phyloP scores from a whole-genome alignment of 208 protist species.

The Acanthamoeba divionensis region DNA sequence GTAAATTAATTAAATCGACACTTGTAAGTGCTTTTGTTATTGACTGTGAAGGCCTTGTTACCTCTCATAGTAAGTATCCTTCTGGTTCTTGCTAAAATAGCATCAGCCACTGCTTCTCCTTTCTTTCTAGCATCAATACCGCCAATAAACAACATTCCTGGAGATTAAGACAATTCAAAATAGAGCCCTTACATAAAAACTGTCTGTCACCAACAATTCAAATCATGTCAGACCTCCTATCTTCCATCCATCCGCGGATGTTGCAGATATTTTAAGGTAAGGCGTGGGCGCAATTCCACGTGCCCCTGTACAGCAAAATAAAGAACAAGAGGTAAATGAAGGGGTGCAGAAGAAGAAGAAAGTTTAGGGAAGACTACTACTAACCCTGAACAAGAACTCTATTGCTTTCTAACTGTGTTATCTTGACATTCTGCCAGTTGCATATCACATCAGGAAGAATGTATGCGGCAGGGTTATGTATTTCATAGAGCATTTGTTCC shows the following conservation, averaged over 20 bases:
- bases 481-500: slow-evolving; percentile 72
- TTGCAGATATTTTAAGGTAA: slow-evolving; percentile 18
- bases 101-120: background rate
- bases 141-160: slow-evolving; percentile 21
- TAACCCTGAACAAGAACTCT: background rate
- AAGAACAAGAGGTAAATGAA: too few species aligned
- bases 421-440: slow-evolving; percentile 53
- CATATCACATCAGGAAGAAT: slow-evolving; percentile 65
- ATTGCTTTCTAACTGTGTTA: background rate
- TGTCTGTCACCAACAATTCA: too few species aligned
- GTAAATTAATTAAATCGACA: background rate
- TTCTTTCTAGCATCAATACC: slow-evolving; percentile 30
- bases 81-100: background rate
- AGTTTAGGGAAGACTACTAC: too few species aligned
- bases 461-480: slow-evolving; percentile 66
- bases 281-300: background rate
- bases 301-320: too few species aligned
- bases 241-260: slow-evolving; percentile 11
- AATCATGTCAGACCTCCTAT: too few species aligned
- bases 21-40: background rate
- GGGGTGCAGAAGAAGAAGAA: too few species aligned
- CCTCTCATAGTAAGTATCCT: background rate
- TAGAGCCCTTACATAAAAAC: too few species aligned
- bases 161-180: too few species aligned
- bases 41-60: background rate